phyloP scores from a whole-genome alignment of 495 filamentous ascomycete genomes.

The Bryoglossum gracile region DNA sequence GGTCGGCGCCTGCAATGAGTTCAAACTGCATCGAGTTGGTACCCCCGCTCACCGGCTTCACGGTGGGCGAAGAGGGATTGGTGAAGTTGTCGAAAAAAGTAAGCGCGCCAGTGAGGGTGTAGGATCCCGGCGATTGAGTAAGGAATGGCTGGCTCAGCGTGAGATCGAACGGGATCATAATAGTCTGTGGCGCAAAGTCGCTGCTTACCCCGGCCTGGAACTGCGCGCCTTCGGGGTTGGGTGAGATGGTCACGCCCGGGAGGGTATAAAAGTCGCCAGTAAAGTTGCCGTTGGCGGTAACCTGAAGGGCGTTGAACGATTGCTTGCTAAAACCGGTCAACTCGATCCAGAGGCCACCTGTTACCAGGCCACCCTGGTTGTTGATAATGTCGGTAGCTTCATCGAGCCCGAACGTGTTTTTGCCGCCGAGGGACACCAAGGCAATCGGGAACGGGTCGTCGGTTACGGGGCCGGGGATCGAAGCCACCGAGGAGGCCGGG shows the following conservation, averaged over 20 bases:
- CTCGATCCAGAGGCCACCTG: not conserved
- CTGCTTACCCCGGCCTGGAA: too few relatives aligned
- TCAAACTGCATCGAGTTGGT: not conserved
- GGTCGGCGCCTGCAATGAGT: not conserved
- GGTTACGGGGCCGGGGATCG: not conserved
- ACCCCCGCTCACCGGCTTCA: too few relatives aligned
- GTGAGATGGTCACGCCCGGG: not conserved
- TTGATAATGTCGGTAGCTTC: not conserved
- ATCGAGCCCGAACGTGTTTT: not conserved
- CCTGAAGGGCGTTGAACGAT: not conserved
- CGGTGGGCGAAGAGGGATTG: too few relatives aligned
- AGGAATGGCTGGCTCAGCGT: too few relatives aligned
- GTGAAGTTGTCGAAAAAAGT: not conserved
- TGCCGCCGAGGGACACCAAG: not conserved
- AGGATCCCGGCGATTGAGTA: too few relatives aligned
- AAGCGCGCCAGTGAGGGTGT: too few relatives aligned
- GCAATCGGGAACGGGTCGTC: constrained; percentile 2
- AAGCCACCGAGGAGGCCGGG: not conserved
- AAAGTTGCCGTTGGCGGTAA: not conserved
- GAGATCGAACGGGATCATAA: not conserved
- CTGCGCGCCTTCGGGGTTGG: too few relatives aligned
- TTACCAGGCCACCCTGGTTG: not conserved
- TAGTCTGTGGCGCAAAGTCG: not conserved
- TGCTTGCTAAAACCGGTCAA: not conserved
- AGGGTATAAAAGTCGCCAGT: not conserved